A percentile compares a stretch with the other conserved stretches of the same genome.
Conservation (phyloP, 306 rosid species). For the Dryas alaskensis region DNA sequence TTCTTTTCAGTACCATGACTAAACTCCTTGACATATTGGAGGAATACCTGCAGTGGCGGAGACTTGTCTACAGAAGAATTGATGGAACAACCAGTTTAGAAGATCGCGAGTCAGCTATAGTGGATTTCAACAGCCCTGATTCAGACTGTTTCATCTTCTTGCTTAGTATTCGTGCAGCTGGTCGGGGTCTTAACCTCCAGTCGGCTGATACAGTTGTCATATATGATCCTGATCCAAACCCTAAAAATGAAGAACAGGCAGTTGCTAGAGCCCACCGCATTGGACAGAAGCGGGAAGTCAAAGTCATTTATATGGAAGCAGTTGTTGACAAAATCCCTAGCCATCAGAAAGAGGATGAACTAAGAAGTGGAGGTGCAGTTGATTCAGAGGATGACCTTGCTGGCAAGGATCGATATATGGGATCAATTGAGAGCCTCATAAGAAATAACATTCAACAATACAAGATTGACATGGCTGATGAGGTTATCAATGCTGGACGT, state of each 20-base stretch:
- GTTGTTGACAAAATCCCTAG: conserved; percentile 90
- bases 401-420: conserved; percentile 95
- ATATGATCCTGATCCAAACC: conserved; percentile 98
- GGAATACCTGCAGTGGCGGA: conserved; percentile 90
- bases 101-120: conserved; percentile 96
- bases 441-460: conserved; percentile 93
- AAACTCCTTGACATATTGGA: conserved; percentile 91
- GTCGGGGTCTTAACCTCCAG: conserved; percentile 98
- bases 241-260: conserved; percentile 98
- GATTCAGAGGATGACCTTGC: conserved; percentile 94
- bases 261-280: conserved; percentile 99
- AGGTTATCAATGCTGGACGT: conserved; percentile 99
- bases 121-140: conserved; percentile 78
- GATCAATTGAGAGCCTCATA: conserved; percentile 93
- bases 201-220: conserved; percentile 97
- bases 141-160: conserved; percentile 91
- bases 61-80: conserved; percentile 79
- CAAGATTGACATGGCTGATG: conserved; percentile 99
- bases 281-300: conserved; percentile 95
- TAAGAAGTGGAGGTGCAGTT: conserved; percentile 71
- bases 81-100: conserved; percentile 98
- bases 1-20: conserved; percentile 97
- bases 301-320: conserved; percentile 96
- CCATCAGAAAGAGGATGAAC: conserved; percentile 89
- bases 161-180: conserved; percentile 98